These are phyloP conservation scores for Ceratobasidium sp. DNA, from an alignment of 1,284 basidiomycete species.

Conservation along the genomic window DNA sequence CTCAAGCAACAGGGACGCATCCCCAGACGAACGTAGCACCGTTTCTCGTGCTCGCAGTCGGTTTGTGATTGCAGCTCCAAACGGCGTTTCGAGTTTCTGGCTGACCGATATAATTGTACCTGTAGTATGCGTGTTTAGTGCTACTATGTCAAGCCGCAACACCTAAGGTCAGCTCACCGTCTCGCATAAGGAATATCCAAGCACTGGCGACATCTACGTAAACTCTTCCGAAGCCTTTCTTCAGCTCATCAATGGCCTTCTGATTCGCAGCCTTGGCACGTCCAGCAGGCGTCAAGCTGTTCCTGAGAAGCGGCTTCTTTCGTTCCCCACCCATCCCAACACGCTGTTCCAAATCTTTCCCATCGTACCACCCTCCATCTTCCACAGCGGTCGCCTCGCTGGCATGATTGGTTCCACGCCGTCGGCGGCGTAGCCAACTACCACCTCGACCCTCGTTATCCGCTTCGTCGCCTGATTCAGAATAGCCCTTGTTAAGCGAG, in stretches of 20 bases:
- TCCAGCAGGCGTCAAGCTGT: slow-evolving; percentile 12
- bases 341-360: slow-evolving; percentile 29
- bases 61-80: slow-evolving; percentile 69
- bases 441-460: neutral
- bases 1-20: slow-evolving; percentile 73
- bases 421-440: neutral
- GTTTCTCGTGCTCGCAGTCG: slow-evolving; percentile 72
- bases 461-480: slow-evolving; percentile 1
- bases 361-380: slow-evolving; percentile 17
- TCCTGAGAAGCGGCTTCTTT: slow-evolving; percentile 12
- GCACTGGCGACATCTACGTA: slow-evolving; percentile 71
- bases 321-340: slow-evolving; percentile 11
- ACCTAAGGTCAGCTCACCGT: slow-evolving; percentile 62
- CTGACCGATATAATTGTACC: slow-evolving; percentile 75
- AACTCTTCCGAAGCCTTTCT: slow-evolving; percentile 69
- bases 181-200: slow-evolving; percentile 74
- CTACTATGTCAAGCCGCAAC: neutral
- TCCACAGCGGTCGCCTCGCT: neutral
- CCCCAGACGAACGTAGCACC: slow-evolving; percentile 70
- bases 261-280: slow-evolving; percentile 55
- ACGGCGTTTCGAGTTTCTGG: slow-evolving; percentile 62
- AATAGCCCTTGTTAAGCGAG: neutral
- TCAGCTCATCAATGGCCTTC: slow-evolving; percentile 64
- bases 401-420: neutral
- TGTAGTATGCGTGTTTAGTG: slow-evolving; percentile 52